Base-by-base conservation (phyloP, 2,329 filamentous ascomycete species). In the Lachnellula cervina region DNA sequence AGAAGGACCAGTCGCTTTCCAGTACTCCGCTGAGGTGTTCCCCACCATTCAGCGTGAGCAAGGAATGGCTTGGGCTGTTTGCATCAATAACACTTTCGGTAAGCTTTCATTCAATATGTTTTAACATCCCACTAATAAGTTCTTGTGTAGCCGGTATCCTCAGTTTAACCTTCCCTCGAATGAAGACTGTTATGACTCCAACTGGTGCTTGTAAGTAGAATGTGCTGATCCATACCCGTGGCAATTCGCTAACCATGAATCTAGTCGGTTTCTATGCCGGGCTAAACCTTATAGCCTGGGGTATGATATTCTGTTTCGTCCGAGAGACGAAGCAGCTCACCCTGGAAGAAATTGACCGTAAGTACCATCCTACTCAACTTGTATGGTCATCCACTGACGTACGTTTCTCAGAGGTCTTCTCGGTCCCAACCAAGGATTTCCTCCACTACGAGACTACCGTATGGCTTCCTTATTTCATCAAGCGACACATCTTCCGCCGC, bases 221-320 rank as follows among this genome's bases (percentile, higher is more conserved):
- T 87, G 2, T 88, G 84, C 66, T 84, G 0, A 76, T 87, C 1
- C 84, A 82, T 1, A 84, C 88, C 66, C 79, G 84, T 64, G 85
- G 28, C 88, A 65, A 77, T 87, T 34, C 85, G 86, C 56, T 88
- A 43, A 57, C 49, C 50, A 1, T 88, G 84, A 79, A 78, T 0
- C 86, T 80, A 70, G 81, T 82, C 59, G 73, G 74, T 2, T 72
- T 80, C 44, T 83, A 83, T 59, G 74, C 80, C 1, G 76, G 73
- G 0, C 76, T 83, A 62, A 83, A 83, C 60, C 59, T 80, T 0
- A 61, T 80, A 0, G 80, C 78, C 1, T 73, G 82, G 48, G 52
- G 77, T 42, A 74, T 82, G 71, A 81, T 83, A 37, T 81, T 82
- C 66, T 69, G 80, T 19, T 76, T 74, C 63, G 69, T 82, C 3